Percentiles rank a stretch among this genome's conserved stretches.
Conservation (phyloP, 768 basidiomycete genomes). For the Phaeotremella fagi region DNA sequence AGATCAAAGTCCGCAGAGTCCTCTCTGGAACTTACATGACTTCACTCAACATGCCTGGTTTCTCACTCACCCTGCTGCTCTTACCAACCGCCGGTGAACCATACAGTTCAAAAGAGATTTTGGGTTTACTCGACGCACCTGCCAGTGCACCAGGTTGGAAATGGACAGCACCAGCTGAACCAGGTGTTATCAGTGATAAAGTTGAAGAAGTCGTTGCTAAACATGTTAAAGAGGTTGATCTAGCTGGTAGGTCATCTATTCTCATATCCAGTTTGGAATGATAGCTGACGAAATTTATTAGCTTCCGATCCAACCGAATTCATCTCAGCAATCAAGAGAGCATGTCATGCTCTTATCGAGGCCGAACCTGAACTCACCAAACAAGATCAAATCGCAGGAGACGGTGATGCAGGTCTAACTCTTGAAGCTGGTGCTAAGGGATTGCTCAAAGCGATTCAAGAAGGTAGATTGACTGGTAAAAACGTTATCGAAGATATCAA, state of each 20-base stretch:
- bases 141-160: constrained; percentile 75
- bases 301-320: constrained; percentile 29
- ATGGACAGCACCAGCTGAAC: constrained; percentile 57
- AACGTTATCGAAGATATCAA: constrained; percentile 65
- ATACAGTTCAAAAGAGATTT: constrained; percentile 43
- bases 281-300: constrained; percentile 4
- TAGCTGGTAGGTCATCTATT: constrained; percentile 23
- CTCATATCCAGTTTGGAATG: no score
- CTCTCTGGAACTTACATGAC: constrained; percentile 79
- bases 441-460: constrained; percentile 58
- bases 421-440: constrained; percentile 60
- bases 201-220: constrained; percentile 14
- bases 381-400: constrained; percentile 87
- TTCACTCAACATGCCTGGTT: constrained; percentile 52
- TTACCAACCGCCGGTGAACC: constrained; percentile 37
- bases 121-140: constrained; percentile 48
- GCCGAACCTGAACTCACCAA: constrained; percentile 85
- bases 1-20: constrained; percentile 59
- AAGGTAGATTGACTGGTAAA: constrained; percentile 58
- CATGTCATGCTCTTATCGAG: constrained; percentile 53
- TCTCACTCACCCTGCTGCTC: constrained; percentile 59
- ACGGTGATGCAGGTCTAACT: constrained; percentile 68
- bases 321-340: constrained; percentile 30
- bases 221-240: constrained; percentile 31
- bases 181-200: constrained; percentile 23